Conservation (phyloP, 169 alveolate genomes). For the Theileria orientalis region DNA sequence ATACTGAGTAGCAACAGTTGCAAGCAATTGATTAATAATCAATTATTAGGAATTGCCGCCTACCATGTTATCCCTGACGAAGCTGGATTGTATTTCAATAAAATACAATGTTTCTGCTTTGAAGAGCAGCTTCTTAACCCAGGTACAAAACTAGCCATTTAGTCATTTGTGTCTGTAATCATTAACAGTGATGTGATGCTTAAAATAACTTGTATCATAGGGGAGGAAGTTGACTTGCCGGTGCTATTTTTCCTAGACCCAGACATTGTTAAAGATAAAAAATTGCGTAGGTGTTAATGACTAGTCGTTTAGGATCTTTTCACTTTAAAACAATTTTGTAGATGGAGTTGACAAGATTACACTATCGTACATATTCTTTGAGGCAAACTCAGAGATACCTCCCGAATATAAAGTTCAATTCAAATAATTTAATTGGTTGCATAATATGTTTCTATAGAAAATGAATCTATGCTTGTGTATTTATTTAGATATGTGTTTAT, state of each 20-base stretch:
- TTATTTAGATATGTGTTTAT: not conserved
- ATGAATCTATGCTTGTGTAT: not conserved
- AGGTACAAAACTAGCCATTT: slow-evolving; percentile 24
- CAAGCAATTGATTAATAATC: not conserved
- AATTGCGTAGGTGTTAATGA: slow-evolving; percentile 53
- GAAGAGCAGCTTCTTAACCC: slow-evolving; percentile 93
- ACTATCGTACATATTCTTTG: slow-evolving; percentile 90
- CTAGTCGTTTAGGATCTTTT: not conserved
- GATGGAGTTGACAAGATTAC: slow-evolving; percentile 83
- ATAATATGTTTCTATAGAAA: not conserved
- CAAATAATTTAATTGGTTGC: slow-evolving; percentile 27
- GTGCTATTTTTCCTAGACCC: slow-evolving; percentile 92
- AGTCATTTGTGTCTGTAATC: too few relatives aligned
- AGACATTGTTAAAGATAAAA: slow-evolving; percentile 84
- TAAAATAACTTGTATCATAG: not conserved
- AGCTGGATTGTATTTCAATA: slow-evolving; percentile 91
- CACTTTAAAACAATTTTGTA: slow-evolving; percentile 1
- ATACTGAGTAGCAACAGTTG: too few relatives aligned
- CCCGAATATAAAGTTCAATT: slow-evolving; percentile 75
- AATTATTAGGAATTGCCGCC: slow-evolving; percentile 82
- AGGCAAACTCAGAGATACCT: slow-evolving; percentile 86
- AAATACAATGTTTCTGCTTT: slow-evolving; percentile 93
- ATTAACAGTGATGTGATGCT: too few relatives aligned
- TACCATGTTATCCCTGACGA: slow-evolving; percentile 90
- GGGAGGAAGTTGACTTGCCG: slow-evolving; percentile 93